These are phyloP conservation scores for Scheffersomyces illinoinensis DNA, from an alignment of 1,139 yeast genomes.

Conservation along the genomic window DNA sequence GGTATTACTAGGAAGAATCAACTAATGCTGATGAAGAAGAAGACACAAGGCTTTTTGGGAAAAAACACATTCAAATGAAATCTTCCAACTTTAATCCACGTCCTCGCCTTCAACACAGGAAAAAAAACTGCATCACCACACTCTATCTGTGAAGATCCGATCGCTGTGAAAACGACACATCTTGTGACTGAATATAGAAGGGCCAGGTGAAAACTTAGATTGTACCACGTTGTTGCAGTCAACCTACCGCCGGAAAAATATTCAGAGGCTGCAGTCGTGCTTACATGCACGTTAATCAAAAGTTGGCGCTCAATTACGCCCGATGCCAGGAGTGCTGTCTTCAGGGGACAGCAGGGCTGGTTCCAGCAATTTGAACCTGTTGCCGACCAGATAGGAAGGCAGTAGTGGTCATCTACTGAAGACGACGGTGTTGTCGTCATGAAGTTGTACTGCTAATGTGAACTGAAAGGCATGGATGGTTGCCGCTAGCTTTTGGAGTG, in stretches of 20 bases:
- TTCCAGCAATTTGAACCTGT: not conserved
- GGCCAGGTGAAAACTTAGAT: not conserved
- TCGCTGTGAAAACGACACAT: not conserved
- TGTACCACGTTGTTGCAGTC: not conserved
- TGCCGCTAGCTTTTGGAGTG: not conserved
- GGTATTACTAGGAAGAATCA: not conserved
- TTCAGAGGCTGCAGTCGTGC: not conserved
- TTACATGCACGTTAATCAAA: not conserved
- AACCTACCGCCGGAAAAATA: not conserved
- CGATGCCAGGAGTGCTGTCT: not conserved
- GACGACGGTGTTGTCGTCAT: not conserved
- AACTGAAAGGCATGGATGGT: not conserved
- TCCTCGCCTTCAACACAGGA: not conserved
- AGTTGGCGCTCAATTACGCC: not conserved
- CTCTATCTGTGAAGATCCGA: not conserved
- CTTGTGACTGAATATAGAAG: not conserved
- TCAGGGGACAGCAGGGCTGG: not conserved
- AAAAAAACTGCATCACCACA: not conserved
- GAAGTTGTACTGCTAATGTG: not conserved
- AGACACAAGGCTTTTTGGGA: not conserved
- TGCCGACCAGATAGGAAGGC: not conserved
- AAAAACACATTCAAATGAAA: not conserved
- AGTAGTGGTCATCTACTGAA: not conserved
- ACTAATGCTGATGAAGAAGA: not conserved
- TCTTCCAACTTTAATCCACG: not conserved